These are phyloP conservation scores for Secale cereale DNA, from an alignment of 176 grass and related monocot species.

Conservation along the genomic window DNA sequence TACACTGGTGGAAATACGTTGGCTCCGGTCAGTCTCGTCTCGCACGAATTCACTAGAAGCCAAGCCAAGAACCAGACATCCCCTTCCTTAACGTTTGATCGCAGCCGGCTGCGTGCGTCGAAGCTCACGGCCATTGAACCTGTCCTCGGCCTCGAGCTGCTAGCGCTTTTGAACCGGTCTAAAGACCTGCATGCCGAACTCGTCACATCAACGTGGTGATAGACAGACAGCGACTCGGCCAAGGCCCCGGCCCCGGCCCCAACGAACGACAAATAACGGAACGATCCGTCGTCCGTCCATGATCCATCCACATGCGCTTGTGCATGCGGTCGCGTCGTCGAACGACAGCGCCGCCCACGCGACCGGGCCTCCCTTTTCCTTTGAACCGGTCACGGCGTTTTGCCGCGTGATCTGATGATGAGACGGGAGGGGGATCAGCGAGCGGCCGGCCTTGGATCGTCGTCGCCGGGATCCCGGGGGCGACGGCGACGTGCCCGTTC, in stretches of 20 bases:
- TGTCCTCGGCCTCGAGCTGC: not conserved
- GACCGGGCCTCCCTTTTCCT: not conserved
- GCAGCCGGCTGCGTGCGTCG: not conserved
- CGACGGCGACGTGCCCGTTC: not conserved
- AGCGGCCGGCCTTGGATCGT: not conserved
- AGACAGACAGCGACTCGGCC: not conserved
- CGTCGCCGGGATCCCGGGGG: not conserved
- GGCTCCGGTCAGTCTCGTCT: not conserved
- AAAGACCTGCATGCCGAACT: not conserved
- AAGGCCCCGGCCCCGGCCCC: no score
- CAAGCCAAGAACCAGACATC: not conserved
- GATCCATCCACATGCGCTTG: not conserved
- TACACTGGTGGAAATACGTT: not conserved
- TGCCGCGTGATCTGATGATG: constrained; percentile 15
- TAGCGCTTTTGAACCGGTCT: constrained; percentile 42
- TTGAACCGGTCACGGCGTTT: not conserved
- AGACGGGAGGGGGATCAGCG: no score
- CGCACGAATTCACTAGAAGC: not conserved
- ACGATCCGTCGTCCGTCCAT: not conserved
- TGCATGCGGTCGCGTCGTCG: constrained; percentile 4
- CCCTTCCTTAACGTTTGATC: not conserved
- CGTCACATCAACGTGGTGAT: not conserved
- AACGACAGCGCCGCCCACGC: not conserved
- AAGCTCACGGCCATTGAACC: constrained; percentile 21
- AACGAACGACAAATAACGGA: not conserved